Percentiles rank a stretch among this genome's conserved stretches.
Evolutionary conservation across 805 yeast genomes (phyloP).

Genomic region (Cyberlindnera euphorbiiphila): DNA sequence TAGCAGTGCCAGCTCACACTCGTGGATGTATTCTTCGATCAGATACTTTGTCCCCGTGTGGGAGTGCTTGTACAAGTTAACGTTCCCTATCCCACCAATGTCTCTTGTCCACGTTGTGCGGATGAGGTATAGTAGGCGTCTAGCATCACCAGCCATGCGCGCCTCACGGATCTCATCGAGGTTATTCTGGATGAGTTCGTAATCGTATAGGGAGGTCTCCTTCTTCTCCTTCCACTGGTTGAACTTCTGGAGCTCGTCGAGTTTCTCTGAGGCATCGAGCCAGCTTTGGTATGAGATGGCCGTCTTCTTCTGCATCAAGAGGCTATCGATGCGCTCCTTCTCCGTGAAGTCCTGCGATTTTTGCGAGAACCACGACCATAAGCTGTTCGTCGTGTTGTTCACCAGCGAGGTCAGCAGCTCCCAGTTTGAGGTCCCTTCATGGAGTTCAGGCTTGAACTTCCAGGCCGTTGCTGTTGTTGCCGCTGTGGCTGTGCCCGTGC

Average conservation of each 20-base stretch:
- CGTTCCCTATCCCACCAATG: conserved; percentile 82
- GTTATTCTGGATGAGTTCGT: conserved; percentile 49
- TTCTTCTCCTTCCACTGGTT: conserved; percentile 67
- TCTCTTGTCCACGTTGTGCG: conserved; percentile 85
- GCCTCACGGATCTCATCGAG: conserved; percentile 57
- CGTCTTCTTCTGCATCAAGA: conserved; percentile 41
- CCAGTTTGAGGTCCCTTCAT: conserved; percentile 3
- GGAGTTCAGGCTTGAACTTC: neutral
- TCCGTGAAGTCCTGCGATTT: conserved; percentile 25
- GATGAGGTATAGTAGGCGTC: conserved; percentile 63
- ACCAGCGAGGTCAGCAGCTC: conserved; percentile 3
- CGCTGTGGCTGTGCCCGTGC: conserved; percentile 2
- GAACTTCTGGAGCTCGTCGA: conserved; percentile 64
- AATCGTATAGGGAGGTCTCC: conserved; percentile 71
- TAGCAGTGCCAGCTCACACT: conserved; percentile 56
- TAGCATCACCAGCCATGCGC: conserved; percentile 52
- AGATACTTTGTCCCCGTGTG: conserved; percentile 81
- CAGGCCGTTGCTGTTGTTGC: neutral
- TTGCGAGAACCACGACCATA: conserved; percentile 6
- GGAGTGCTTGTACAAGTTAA: conserved; percentile 69
- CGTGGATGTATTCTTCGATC: conserved; percentile 78
- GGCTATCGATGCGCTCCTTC: conserved; percentile 34
- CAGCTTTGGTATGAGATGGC: conserved; percentile 59
- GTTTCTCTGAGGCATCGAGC: conserved; percentile 55
- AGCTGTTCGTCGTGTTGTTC: neutral